Conservation (phyloP, 306 rosid species). For the Fragaria ananassa region DNA sequence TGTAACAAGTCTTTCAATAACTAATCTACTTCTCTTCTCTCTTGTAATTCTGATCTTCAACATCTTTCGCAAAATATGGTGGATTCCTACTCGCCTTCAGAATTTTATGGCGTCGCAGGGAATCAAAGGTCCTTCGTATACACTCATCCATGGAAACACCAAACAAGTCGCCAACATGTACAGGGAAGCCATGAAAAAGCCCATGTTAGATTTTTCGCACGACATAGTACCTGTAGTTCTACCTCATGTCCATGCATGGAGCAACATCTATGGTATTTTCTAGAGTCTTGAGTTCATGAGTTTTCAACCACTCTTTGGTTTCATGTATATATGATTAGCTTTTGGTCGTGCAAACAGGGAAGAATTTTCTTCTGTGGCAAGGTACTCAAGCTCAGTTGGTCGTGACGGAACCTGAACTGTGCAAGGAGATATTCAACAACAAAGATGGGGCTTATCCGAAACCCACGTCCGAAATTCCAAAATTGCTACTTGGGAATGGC, state of each 20-base stretch:
- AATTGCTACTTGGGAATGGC: constrained; percentile 1
- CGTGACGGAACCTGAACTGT: constrained; percentile 23
- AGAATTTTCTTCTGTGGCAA: constrained; percentile 26
- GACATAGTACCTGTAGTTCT: constrained; percentile 16
- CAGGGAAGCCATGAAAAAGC: constrained; percentile 22
- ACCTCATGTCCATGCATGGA: constrained; percentile 21
- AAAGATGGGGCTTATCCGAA: constrained; percentile 16
- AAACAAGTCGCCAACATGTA: constrained; percentile 16
- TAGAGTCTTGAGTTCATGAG: background rate
- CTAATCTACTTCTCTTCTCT: background rate
- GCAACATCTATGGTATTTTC: background rate
- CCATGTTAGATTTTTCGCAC: constrained; percentile 18
- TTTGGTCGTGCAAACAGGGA: constrained; percentile 22
- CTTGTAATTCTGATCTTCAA: background rate
- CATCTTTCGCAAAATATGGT: constrained; percentile 21
- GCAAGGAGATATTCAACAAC: constrained; percentile 25
- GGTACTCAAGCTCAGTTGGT: constrained; percentile 25
- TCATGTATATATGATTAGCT: background rate
- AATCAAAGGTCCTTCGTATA: constrained; percentile 34
- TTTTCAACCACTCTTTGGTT: background rate
- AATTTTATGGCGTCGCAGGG: constrained; percentile 9
- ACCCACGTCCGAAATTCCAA: background rate
- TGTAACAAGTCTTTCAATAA: background rate
- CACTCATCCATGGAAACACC: constrained; percentile 21
- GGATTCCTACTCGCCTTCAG: constrained; percentile 20